phyloP scores from a whole-genome alignment of 129 eudicot species.

The Lactuca saligna region DNA sequence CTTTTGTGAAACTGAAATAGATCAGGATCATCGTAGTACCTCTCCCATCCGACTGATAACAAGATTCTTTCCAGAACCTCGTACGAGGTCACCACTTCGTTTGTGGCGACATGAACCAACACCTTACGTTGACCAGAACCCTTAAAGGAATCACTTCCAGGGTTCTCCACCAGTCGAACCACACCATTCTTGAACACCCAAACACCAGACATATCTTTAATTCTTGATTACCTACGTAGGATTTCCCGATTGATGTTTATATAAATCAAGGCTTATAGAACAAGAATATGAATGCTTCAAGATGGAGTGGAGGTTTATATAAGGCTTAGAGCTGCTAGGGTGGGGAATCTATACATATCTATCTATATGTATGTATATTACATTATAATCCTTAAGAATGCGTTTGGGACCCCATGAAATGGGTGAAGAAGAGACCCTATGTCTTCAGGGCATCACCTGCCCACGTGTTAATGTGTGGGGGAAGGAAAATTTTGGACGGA shows the following conservation, averaged over 20 bases:
- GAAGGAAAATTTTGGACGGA: slow-evolving; percentile 11
- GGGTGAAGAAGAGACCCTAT: slow-evolving; percentile 4
- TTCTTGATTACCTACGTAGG: background rate
- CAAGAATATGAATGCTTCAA: slow-evolving; percentile 20
- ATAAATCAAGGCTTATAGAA: slow-evolving; percentile 10
- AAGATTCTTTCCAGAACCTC: slow-evolving; percentile 54
- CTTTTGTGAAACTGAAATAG: slow-evolving; percentile 90
- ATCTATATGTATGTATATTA: background rate
- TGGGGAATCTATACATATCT: slow-evolving; percentile 13
- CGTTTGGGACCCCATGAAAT: slow-evolving; percentile 5
- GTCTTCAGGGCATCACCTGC: slow-evolving; percentile 28
- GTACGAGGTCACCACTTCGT: slow-evolving; percentile 72
- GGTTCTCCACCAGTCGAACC: slow-evolving; percentile 65
- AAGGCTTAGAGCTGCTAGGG: slow-evolving; percentile 28
- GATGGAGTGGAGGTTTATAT: slow-evolving; percentile 41
- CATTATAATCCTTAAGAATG: background rate
- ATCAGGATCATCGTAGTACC: slow-evolving; percentile 76
- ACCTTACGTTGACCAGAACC: slow-evolving; percentile 46
- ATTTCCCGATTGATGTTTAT: slow-evolving; percentile 3
- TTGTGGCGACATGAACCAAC: slow-evolving; percentile 54
- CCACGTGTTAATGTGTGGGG: slow-evolving; percentile 31
- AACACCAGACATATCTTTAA: slow-evolving; percentile 73
- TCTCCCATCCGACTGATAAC: slow-evolving; percentile 72
- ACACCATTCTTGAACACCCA: slow-evolving; percentile 97
- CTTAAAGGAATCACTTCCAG: slow-evolving; percentile 50